Percentiles rank a stretch among this genome's conserved stretches.
Conservation (phyloP, 2,329 filamentous ascomycete genomes). For the Cladophialophora chaetospira region DNA sequence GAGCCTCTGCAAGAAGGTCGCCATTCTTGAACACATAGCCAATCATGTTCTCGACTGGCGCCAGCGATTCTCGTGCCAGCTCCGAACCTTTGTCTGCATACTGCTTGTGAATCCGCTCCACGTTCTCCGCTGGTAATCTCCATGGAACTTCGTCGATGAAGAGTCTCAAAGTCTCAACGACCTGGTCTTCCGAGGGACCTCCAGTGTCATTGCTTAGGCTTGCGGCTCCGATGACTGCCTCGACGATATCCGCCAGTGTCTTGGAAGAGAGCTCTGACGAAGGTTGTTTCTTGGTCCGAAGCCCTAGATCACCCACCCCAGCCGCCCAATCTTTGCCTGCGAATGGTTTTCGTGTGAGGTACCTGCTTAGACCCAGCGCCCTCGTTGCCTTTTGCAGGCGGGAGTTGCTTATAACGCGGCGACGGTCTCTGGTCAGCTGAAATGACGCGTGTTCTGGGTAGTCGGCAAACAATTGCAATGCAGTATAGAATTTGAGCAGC, state of each 20-base stretch:
- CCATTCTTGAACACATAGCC: conserved; percentile 72
- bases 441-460: conserved; percentile 74
- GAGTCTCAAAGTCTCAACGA: conserved; percentile 51
- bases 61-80: background rate
- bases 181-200: conserved; percentile 53
- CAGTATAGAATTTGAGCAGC: conserved; percentile 73
- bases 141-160: conserved; percentile 66
- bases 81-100: background rate
- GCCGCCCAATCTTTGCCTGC: conserved; percentile 73
- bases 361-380: conserved; percentile 67
- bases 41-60: conserved; percentile 62
- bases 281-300: background rate
- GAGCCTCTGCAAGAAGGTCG: conserved; percentile 70
- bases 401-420: conserved; percentile 71
- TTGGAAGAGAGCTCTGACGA: conserved; percentile 66
- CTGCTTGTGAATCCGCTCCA: conserved; percentile 6
- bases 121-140: conserved; percentile 49
- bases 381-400: conserved; percentile 68
- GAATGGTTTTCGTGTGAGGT: conserved; percentile 69
- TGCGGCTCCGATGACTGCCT: conserved; percentile 77
- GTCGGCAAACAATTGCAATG: conserved; percentile 63
- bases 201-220: conserved; percentile 64
- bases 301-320: conserved; percentile 32
- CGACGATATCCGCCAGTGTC: conserved; percentile 81
- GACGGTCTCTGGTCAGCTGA: conserved; percentile 69